A percentile compares a stretch with the other conserved stretches of the same genome.
Conservation (phyloP, 73 alveolate species). For the Effrenium voratum region DNA sequence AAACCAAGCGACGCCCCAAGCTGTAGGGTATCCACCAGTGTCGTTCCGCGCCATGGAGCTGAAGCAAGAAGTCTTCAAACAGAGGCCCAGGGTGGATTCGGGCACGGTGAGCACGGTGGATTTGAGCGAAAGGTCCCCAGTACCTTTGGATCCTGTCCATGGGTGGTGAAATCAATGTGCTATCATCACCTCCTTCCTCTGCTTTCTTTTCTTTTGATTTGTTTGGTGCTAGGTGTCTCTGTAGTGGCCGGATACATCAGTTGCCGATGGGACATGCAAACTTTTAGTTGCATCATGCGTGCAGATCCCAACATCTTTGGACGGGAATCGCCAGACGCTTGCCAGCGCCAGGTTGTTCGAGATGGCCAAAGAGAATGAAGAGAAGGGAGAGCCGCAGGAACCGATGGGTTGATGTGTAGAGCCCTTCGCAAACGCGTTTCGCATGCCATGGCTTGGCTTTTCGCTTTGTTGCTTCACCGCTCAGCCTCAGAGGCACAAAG, state of each 20-base stretch:
- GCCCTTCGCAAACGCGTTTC: no score
- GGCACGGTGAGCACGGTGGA: neutral
- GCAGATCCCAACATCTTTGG: neutral
- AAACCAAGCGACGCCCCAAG: neutral
- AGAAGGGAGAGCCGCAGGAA: neutral
- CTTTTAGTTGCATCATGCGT: no score
- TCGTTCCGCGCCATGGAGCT: neutral
- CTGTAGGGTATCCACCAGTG: neutral
- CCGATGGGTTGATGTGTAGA: neutral
- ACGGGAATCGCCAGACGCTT: neutral
- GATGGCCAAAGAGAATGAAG: constrained; percentile 37
- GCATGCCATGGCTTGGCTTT: neutral
- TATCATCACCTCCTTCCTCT: no score
- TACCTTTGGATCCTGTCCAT: neutral
- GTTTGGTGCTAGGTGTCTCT: no score
- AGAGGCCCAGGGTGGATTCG: neutral
- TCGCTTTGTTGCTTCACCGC: neutral
- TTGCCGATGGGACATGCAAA: no score
- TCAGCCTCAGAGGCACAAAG: no score
- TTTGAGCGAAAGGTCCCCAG: neutral
- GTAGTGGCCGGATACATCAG: no score
- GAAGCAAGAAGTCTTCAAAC: constrained; percentile 59
- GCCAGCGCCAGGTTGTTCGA: constrained; percentile 39
- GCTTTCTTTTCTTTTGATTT: no score
- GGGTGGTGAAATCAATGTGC: no score